Evolutionary conservation across 441 rosid species (phyloP), one percentile per base, ranked within the genome.

Genomic region (Pelargonium citronellum): DNA sequence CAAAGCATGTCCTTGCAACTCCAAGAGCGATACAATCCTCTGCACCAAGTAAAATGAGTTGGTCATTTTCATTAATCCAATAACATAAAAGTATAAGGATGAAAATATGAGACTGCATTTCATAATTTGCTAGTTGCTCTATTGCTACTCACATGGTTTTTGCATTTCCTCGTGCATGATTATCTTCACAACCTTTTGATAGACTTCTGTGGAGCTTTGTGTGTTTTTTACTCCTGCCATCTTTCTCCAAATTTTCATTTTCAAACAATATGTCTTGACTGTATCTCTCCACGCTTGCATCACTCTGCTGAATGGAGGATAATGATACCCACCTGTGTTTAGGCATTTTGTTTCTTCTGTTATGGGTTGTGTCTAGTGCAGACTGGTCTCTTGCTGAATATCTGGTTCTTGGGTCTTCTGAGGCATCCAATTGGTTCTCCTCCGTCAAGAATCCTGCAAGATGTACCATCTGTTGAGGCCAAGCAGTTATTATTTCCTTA

Each of bases 241-340:
- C 71, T 67, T 63, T 74, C 61, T 68, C 68, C 62, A 46, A 43
- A 49, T 71, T 60, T 65, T 70, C 75, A 20, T 68, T 49, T 30
- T 78, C 81, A 30, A 71, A 78, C 73, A 74, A 37, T 68, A 74
- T 74, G 67, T 78, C 81, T 43, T 71, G 81, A 69, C 76, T 78
- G 68, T 78, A 78, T 65, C 70, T 62, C 57, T 78, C 76, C 0
- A 71, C 75, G 13, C 78, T 57, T 27, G 73, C 75, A 43, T 74
- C 78, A 69, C 76, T 69, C 20, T 74, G 78, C 13, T 62, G 75
- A 43, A 78, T 78, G 20, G 73, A 66, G 64, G 78, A 78, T 63
- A 75, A 37, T 61, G 76, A 74, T 66, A 74, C 37, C 73, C 69
- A 67, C 44, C 43, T 66, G 17, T 74, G 81, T 62, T 72, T 71